Evolutionary conservation across 768 basidiomycete species (phyloP), one percentile per base, ranked within the genome.

Genomic region (Pilatotrama ljubarskyi): DNA sequence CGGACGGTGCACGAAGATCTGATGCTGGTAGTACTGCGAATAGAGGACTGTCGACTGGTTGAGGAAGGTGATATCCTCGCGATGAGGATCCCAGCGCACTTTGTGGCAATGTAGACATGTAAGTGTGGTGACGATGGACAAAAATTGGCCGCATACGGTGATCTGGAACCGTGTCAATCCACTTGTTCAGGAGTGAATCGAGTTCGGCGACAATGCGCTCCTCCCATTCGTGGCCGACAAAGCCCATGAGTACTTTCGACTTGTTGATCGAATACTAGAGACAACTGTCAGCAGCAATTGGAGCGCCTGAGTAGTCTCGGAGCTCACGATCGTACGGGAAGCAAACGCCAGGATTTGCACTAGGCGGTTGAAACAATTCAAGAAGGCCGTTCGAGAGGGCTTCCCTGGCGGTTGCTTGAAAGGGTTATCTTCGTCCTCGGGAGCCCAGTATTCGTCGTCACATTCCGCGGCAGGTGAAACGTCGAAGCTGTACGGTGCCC

Each of bases 401-500:
- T 79, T 83, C 7, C 75, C 78, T 6, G 74, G 66, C 1, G 90
- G 90, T 66, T 91, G 90, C 51, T 80, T 73, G 69, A 88, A 90
- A 14, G 77, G 78, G 41, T 77, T 73, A 1, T 76, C 74, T 0
- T 82, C 82, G 57, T 85, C 83, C 25, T 74, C 71, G 36, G 72
- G 73, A 13, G 84, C 79, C 91, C 90, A 93, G 66, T 84, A 92
- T 60, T 86, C 82, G 61, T 88, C 87, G 61, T 95, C 90, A 7
- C 92, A 86, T 70, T 92, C 90, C 0, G 57, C 26, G 8, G 59
- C 58, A 11, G 82, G 73, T 42, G 89, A 88, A 5, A 87, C 74
- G 63, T 92, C 90, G 64, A 88, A 84, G 65, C 88, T 90, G 42
- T 64, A 26, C 14, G n/a, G 36, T 13, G 10, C 22, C 22, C 11